phyloP scores from a whole-genome alignment of 352 stramenopile species.

The Phytophthora boehmeriae region DNA sequence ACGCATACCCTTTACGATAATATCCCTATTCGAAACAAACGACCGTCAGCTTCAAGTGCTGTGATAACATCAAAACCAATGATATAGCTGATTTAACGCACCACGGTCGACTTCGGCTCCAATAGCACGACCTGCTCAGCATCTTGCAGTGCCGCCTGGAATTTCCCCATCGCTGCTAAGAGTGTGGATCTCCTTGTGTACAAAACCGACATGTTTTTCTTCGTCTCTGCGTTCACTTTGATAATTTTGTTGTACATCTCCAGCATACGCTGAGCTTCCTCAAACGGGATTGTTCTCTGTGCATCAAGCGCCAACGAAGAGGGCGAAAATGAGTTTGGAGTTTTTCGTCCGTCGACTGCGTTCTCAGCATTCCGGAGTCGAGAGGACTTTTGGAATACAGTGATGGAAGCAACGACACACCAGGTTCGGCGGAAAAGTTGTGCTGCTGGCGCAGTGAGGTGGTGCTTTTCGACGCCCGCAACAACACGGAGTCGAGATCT shows the following conservation, averaged over 20 bases:
- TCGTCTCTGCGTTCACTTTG: slow-evolving; percentile 47
- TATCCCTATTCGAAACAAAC: slow-evolving; percentile 45
- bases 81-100: slow-evolving; percentile 26
- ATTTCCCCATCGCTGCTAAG: slow-evolving; percentile 55
- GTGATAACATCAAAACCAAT: not conserved
- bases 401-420: slow-evolving; percentile 27
- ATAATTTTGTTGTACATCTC: slow-evolving; percentile 76
- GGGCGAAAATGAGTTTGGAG: slow-evolving; percentile 7
- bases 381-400: slow-evolving; percentile 15
- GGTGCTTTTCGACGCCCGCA: slow-evolving; percentile 39
- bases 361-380: not conserved
- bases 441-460: slow-evolving; percentile 34
- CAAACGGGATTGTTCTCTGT: slow-evolving; percentile 22
- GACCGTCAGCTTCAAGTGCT: not conserved
- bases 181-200: slow-evolving; percentile 66
- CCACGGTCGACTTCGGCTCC: slow-evolving; percentile 55
- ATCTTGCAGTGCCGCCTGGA: slow-evolving; percentile 50
- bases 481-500: slow-evolving; percentile 35
- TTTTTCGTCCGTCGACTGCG: slow-evolving; percentile 11
- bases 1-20: slow-evolving; percentile 68
- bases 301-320: slow-evolving; percentile 32
- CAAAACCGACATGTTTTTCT: slow-evolving; percentile 62
- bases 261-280: slow-evolving; percentile 51
- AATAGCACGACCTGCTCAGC: slow-evolving; percentile 57
- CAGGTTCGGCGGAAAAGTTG: slow-evolving; percentile 32